Evolutionary conservation across 78 protist genomes (phyloP).

Genomic region (Bodo saltans): DNA sequence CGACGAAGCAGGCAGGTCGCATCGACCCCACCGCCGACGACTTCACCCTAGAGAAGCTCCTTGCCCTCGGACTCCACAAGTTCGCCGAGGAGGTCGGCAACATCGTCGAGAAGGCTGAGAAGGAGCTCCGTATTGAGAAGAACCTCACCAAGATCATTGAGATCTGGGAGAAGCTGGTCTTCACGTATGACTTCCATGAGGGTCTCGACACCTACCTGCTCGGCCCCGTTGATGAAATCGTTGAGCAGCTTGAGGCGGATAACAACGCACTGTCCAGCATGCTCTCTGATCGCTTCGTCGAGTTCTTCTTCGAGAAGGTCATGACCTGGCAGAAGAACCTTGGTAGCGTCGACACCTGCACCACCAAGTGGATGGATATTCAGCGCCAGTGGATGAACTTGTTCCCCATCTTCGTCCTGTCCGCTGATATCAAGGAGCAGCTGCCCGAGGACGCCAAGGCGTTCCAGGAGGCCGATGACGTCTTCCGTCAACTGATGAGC

Average conservation of each 20-base stretch:
- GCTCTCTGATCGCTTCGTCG: slow-evolving; percentile 35
- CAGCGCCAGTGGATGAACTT: slow-evolving; percentile 75
- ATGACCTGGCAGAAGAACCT: slow-evolving; percentile 61
- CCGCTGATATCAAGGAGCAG: slow-evolving; percentile 78
- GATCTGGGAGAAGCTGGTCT: slow-evolving; percentile 34
- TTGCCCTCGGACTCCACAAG: slow-evolving; percentile 62
- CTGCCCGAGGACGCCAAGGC: slow-evolving; percentile 61
- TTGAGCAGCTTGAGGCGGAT: slow-evolving; percentile 55
- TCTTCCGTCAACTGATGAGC: slow-evolving; percentile 12
- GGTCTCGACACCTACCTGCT: slow-evolving; percentile 31
- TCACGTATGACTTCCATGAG: slow-evolving; percentile 32
- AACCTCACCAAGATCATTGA: slow-evolving; percentile 11
- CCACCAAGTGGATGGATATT: slow-evolving; percentile 67
- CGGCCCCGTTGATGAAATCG: slow-evolving; percentile 34
- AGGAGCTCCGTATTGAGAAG: slow-evolving; percentile 60
- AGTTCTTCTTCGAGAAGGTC: slow-evolving; percentile 52
- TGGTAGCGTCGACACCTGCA: slow-evolving; percentile 55
- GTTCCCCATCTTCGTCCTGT: slow-evolving; percentile 73
- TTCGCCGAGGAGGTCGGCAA: slow-evolving; percentile 54
- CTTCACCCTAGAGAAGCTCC: slow-evolving; percentile 55
- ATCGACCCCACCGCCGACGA: slow-evolving; percentile 29
- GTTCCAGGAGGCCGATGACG: slow-evolving; percentile 61
- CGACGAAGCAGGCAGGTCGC: not conserved
- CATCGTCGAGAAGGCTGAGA: slow-evolving; percentile 54
- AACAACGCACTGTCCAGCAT: slow-evolving; percentile 40